Conservation (phyloP, 2,329 filamentous ascomycete species). For the Penicillium expansum region DNA sequence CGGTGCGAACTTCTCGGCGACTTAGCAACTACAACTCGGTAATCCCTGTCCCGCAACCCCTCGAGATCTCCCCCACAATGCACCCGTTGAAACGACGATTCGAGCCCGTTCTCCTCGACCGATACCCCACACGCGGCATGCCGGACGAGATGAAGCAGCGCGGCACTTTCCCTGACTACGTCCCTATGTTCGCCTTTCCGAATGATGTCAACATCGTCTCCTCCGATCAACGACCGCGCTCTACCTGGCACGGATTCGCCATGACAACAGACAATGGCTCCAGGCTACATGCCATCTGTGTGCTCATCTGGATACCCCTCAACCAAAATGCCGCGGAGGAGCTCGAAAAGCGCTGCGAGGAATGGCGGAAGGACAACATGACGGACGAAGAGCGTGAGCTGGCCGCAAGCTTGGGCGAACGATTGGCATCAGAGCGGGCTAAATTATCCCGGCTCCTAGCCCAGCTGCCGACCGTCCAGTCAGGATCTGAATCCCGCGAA, state of each 20-base stretch:
- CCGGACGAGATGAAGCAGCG: constrained; percentile 75
- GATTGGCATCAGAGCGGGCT: constrained; percentile 81
- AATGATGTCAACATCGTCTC: constrained; percentile 98
- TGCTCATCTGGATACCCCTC: constrained; percentile 90
- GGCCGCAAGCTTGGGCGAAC: constrained; percentile 84
- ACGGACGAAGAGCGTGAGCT: constrained; percentile 94
- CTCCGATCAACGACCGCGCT: constrained; percentile 85
- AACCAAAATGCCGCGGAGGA: constrained; percentile 78
- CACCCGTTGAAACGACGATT: constrained; percentile 92
- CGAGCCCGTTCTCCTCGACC: constrained; percentile 91
- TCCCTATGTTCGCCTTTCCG: constrained; percentile 98
- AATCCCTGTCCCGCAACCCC: constrained; percentile 86
- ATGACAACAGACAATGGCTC: constrained; percentile 94
- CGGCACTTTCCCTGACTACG: constrained; percentile 90
- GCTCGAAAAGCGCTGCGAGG: constrained; percentile 69
- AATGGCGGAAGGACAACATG: constrained; percentile 91
- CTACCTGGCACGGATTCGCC: constrained; percentile 98
- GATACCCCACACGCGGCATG: constrained; percentile 82
- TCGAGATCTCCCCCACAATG: constrained; percentile 87
- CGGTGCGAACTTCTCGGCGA: constrained; percentile 77
- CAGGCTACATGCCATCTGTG: constrained; percentile 85
- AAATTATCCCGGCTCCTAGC: constrained; percentile 85
- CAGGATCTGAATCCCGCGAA: constrained; percentile 78
- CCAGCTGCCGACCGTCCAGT: constrained; percentile 73
- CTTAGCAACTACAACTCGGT: constrained; percentile 98